phyloP scores from a whole-genome alignment of 495 filamentous ascomycete genomes.

The Podospora pseudocomata region DNA sequence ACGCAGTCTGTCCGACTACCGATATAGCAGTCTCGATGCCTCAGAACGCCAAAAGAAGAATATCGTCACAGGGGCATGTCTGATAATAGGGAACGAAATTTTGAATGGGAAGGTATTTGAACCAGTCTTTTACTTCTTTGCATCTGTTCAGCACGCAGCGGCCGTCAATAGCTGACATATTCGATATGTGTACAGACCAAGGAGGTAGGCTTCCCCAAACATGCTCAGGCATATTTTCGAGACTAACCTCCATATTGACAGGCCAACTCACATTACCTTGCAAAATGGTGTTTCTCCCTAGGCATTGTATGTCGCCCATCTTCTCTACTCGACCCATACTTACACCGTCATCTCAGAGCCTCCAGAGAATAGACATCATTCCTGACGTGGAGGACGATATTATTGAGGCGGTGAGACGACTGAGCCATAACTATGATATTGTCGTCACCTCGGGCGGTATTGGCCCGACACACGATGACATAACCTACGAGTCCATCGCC shows the following conservation, averaged over 20 bases:
- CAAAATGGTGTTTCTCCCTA: constrained; percentile 87
- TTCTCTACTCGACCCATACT: neutral
- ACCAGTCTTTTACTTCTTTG: neutral
- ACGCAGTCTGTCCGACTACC: constrained; percentile 37
- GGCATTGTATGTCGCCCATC: constrained; percentile 57
- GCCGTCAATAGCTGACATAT: constrained; percentile 14
- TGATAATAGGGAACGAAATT: constrained; percentile 97
- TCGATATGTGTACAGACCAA: constrained; percentile 27
- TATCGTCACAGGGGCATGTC: constrained; percentile 86
- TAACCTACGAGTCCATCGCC: constrained; percentile 91
- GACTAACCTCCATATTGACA: constrained; percentile 33
- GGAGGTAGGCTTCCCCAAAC: constrained; percentile 27
- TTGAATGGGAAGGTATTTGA: constrained; percentile 82
- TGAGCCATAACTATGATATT: constrained; percentile 87
- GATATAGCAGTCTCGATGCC: neutral
- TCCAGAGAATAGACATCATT: constrained; percentile 89
- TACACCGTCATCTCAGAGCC: constrained; percentile 39
- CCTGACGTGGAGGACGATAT: constrained; percentile 88
- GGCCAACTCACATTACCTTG: constrained; percentile 89
- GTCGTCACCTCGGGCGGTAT: constrained; percentile 95
- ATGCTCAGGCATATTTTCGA: neutral
- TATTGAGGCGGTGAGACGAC: constrained; percentile 75
- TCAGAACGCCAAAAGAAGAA: constrained; percentile 40
- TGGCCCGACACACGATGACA: constrained; percentile 96
- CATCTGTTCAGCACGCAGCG: neutral